These are phyloP conservation scores for Gonapodya sp. DNA, from an alignment of 192 early-diverging fungal genomes.

Conservation along the genomic window DNA sequence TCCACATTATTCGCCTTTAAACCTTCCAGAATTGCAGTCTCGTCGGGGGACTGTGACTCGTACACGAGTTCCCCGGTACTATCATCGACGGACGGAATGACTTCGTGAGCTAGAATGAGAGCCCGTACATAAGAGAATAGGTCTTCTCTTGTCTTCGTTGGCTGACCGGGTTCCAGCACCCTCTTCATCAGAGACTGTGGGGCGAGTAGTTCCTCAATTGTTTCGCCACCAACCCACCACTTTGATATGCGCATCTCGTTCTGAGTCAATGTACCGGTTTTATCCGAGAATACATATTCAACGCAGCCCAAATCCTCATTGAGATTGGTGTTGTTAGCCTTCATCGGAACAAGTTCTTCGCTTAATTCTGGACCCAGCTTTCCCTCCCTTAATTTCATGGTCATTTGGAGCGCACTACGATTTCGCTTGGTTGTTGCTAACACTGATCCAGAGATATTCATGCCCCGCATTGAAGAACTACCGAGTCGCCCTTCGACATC, in stretches of 20 bases:
- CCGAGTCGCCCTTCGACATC: not conserved
- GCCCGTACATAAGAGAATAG: slow-evolving; percentile 14
- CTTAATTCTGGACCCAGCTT: not conserved
- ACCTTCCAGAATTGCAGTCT: slow-evolving; percentile 37
- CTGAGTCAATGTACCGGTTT: slow-evolving; percentile 45
- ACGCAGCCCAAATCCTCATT: slow-evolving; percentile 21
- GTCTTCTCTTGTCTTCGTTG: slow-evolving; percentile 11
- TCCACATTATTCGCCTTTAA: not conserved
- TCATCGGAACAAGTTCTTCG: slow-evolving; percentile 13
- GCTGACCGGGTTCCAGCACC: not conserved
- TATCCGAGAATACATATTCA: slow-evolving; percentile 20
- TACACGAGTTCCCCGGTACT: slow-evolving; percentile 12
- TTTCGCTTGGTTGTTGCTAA: not conserved
- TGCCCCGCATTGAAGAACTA: not conserved
- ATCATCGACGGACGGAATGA: slow-evolving; percentile 38
- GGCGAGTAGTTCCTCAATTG: not conserved
- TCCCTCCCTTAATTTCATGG: not conserved
- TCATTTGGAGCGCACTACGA: not conserved
- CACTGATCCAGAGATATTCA: not conserved
- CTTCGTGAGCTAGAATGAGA: slow-evolving; percentile 12
- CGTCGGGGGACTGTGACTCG: slow-evolving; percentile 30
- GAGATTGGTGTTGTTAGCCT: slow-evolving; percentile 39
- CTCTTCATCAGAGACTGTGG: slow-evolving; percentile 7
- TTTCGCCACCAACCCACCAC: slow-evolving; percentile 10
- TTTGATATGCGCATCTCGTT: slow-evolving; percentile 39